These are phyloP conservation scores for Gracilaria caudata DNA, from an alignment of 23 red algal genomes.

Conservation along the genomic window DNA sequence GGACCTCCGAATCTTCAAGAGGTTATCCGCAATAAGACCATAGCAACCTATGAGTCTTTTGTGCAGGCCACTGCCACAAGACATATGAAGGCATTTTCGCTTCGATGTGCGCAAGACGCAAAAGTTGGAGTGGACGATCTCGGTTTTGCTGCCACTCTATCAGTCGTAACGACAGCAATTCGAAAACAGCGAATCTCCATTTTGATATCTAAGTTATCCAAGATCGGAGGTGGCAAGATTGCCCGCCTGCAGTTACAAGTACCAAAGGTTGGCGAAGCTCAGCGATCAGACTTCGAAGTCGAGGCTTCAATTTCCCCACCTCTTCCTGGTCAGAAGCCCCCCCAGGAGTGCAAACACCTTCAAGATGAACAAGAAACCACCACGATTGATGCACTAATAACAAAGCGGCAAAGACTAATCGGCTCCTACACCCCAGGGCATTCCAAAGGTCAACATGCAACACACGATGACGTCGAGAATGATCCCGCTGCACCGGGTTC, in stretches of 20 bases:
- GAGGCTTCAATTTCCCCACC: not conserved
- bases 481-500: not conserved
- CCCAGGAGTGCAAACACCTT: not conserved
- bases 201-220: conserved; percentile 19
- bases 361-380: not conserved
- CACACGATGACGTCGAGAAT: not conserved
- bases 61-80: not conserved
- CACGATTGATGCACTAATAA: not conserved
- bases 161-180: not conserved
- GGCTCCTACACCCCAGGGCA: not conserved
- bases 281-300: not conserved
- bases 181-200: conserved; percentile 1
- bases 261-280: not conserved
- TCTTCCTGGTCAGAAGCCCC: not conserved
- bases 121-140: not conserved
- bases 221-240: conserved; percentile 1
- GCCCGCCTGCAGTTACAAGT: not conserved
- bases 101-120: conserved; percentile 21
- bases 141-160: not conserved
- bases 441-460: not conserved
- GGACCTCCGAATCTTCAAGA: not conserved
- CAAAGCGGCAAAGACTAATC: not conserved
- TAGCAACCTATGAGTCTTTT: conserved; percentile 11
- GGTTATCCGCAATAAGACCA: not conserved
- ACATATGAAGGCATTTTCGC: not conserved